Evolutionary conservation across 306 rosid species (phyloP), one percentile per base, ranked within the genome.

Genomic region (Citrullus colocynthis): DNA sequence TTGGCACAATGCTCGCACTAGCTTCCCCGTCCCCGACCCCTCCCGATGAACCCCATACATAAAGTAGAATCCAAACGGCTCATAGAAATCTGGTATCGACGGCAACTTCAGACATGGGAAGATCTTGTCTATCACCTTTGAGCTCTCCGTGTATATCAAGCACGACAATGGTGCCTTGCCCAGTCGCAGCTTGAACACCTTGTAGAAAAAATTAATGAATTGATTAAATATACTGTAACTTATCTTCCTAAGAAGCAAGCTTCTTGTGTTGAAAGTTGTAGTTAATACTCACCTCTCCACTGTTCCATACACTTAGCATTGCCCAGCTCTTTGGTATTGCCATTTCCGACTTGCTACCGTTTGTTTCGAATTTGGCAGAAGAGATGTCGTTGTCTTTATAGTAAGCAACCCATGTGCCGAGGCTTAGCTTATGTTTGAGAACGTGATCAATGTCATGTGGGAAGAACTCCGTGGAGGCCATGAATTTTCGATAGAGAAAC

Each of bases 301-400:
- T 89, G 28, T 95, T 92, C 98, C 98, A 95, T 9, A 95, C 97
- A 74, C 98, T 95, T 39, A 95, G 81, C 92, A 94, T 87, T 18
- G 97, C 98, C 97, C 97, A 95, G 76, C 83, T 86, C 7, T 74
- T 79, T 15, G 77, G 75, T 24, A 70, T 70, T 1, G 32, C n/a
- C 34, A 70, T 70, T 10, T 92, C 96, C 0, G 74, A 67, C 8
- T 82, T 51, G 45, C 77, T 74, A 17, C 88, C 84, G n/a, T 63
- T 24, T 15, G 80, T 64, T 70, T 85, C 89, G 75, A 86, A 83
- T 59, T 83, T 78, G 74, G 39, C 1, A 6, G 6, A 13, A 32
- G 85, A 15, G 45, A 14, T 0, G 28, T 10, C 30, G 2, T 67
- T 89, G 7, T 90, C 93, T 83, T 85, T 88, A 11, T 82, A 90